A percentile compares a stretch with the other conserved stretches of the same genome.
Evolutionary conservation across 805 yeast species (phyloP).

Genomic region (Candida adriatica): DNA sequence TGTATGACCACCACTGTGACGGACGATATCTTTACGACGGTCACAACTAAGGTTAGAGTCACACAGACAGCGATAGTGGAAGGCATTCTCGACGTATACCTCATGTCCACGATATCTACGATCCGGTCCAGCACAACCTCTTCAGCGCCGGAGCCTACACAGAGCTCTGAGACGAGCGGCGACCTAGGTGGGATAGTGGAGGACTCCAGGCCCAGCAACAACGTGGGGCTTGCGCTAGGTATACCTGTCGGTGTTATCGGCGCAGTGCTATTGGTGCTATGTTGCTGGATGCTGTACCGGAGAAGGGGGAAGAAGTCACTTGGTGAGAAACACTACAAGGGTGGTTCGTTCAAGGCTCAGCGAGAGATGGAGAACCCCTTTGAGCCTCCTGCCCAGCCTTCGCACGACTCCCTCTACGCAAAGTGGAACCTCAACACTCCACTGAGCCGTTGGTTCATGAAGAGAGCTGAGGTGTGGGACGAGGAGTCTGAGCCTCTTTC

Average conservation of each 20-base stretch:
- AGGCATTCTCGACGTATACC: conserved; percentile 10
- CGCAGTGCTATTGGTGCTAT: neutral
- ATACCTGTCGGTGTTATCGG: neutral
- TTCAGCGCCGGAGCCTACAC: too few relatives aligned
- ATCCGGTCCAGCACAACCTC: too few relatives aligned
- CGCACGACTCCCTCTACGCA: conserved; percentile 7
- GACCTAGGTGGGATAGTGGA: too few relatives aligned
- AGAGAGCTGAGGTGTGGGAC: conserved; percentile 9
- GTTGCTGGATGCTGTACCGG: too few relatives aligned
- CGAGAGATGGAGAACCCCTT: conserved; percentile 1
- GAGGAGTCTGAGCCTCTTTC: conserved; percentile 19
- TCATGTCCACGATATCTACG: too few relatives aligned
- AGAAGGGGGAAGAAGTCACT: too few relatives aligned
- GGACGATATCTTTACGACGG: conserved; percentile 4
- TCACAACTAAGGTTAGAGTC: conserved; percentile 3
- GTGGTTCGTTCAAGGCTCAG: conserved; percentile 6
- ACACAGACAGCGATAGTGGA: conserved; percentile 12
- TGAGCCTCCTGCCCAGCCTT: conserved; percentile 13
- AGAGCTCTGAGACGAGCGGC: too few relatives aligned
- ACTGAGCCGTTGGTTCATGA: conserved; percentile 23
- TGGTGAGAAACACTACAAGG: too few relatives aligned
- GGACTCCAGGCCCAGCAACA: too few relatives aligned
- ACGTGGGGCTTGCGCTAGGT: too few relatives aligned
- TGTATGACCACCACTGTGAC: conserved; percentile 11
- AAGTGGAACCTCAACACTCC: conserved; percentile 23